These are phyloP conservation scores for Curvularia sp. DNA, from an alignment of 2,329 filamentous ascomycete species.

Conservation along the genomic window DNA sequence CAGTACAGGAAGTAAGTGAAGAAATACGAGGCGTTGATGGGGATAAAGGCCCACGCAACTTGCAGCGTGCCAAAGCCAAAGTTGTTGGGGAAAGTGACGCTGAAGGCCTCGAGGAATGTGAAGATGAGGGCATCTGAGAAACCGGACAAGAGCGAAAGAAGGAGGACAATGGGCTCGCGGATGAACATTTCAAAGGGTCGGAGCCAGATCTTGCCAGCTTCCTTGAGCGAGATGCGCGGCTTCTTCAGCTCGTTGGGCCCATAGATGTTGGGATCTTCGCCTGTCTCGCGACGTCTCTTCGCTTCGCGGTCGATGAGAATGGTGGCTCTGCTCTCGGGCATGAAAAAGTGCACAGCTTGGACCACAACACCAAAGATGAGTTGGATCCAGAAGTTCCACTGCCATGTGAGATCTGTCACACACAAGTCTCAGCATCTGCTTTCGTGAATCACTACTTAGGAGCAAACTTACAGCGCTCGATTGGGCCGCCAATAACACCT, in stretches of 20 bases:
- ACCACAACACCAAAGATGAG: constrained; percentile 76
- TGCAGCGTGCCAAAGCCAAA: constrained; percentile 67
- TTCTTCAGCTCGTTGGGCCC: constrained; percentile 72
- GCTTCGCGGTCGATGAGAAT: constrained; percentile 79
- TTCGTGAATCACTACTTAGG: constrained; percentile 53
- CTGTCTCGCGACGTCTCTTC: constrained; percentile 71
- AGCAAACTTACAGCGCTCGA: constrained; percentile 51
- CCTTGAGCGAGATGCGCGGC: constrained; percentile 41
- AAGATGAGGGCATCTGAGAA: constrained; percentile 81
- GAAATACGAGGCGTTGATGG: constrained; percentile 66
- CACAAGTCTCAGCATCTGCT: constrained; percentile 46
- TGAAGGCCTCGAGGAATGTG: constrained; percentile 76
- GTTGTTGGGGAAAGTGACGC: constrained; percentile 67
- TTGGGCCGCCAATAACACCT: constrained; percentile 68
- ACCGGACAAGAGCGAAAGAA: constrained; percentile 73
- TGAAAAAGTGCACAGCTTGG: constrained; percentile 69
- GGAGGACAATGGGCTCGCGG: constrained; percentile 75
- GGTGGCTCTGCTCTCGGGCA: constrained; percentile 76
- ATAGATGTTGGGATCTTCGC: constrained; percentile 66
- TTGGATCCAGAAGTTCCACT: constrained; percentile 83
- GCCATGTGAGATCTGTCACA: constrained; percentile 62
- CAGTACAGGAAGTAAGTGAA: constrained; percentile 68
- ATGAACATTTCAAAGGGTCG: constrained; percentile 69
- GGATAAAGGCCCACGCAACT: constrained; percentile 64
- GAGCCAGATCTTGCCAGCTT: constrained; percentile 58